Evolutionary conservation across 108 stramenopile genomes (phyloP).

Genomic region (Cylindrotheca closterium): DNA sequence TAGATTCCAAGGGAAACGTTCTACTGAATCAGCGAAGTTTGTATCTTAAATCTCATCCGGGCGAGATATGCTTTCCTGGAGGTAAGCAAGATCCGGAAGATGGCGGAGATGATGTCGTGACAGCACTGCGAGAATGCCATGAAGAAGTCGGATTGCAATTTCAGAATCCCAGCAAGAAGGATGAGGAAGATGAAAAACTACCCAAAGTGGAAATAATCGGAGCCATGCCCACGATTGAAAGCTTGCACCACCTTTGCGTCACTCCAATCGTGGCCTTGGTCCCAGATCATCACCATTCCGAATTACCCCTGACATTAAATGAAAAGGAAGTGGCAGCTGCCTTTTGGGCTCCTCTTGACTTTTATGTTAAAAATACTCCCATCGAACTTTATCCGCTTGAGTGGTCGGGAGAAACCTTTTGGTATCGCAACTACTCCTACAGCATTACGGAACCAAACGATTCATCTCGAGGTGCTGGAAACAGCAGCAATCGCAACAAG

Average conservation of each 20-base stretch:
- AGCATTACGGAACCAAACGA: background rate
- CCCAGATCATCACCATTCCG: background rate
- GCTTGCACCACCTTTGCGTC: constrained; percentile 51
- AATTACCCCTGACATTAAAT: background rate
- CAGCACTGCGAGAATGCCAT: constrained; percentile 60
- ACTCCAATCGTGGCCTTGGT: constrained; percentile 56
- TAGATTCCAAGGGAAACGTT: constrained; percentile 29
- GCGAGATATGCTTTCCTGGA: constrained; percentile 77
- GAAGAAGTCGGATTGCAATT: constrained; percentile 73
- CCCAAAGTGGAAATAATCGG: constrained; percentile 26
- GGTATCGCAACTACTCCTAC: constrained; percentile 52
- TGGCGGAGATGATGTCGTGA: constrained; percentile 46
- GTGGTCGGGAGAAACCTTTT: constrained; percentile 48
- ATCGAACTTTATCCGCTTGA: constrained; percentile 20
- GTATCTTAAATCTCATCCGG: constrained; percentile 55
- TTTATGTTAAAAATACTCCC: constrained; percentile 25
- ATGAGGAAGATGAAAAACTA: background rate
- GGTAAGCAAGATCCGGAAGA: constrained; percentile 66
- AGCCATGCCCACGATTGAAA: constrained; percentile 47
- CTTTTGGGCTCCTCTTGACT: constrained; percentile 56
- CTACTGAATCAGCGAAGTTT: constrained; percentile 59
- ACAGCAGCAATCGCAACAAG: background rate
- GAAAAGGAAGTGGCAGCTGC: constrained; percentile 47
- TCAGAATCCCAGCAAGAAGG: background rate
- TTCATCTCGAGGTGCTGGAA: background rate